A percentile compares a stretch with the other conserved stretches of the same genome.
Conservation (phyloP, 768 basidiomycete species). For the Paxillus ammoniavirescens region DNA sequence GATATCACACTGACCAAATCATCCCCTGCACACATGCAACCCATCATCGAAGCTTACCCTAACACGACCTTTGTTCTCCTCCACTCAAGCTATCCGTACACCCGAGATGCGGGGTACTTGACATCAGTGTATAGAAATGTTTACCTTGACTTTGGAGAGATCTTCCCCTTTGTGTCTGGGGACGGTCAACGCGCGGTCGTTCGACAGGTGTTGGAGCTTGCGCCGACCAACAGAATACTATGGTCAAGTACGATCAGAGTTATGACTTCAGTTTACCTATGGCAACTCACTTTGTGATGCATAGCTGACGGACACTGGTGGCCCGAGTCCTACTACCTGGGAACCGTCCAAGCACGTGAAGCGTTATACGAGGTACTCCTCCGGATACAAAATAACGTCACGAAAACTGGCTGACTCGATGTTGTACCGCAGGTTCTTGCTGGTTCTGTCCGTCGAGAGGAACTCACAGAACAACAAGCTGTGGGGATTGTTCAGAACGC, state of each 20-base stretch:
- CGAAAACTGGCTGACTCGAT: too few relatives aligned
- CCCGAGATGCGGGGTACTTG: conserved; percentile 76
- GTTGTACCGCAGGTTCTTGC: conserved; percentile 45
- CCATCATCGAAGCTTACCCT: conserved; percentile 63
- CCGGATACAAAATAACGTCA: neutral
- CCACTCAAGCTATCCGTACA: conserved; percentile 78
- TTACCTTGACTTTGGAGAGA: conserved; percentile 77
- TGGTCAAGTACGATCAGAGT: conserved; percentile 63
- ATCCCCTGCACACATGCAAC: conserved; percentile 67
- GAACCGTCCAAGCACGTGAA: conserved; percentile 58
- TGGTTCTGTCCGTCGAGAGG: conserved; percentile 42
- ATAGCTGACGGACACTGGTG: conserved; percentile 36
- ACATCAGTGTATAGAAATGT: conserved; percentile 71
- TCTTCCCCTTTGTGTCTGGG: conserved; percentile 66
- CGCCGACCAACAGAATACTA: conserved; percentile 76
- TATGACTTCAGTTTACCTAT: neutral
- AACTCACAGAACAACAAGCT: conserved; percentile 53
- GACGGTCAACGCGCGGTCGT: conserved; percentile 61
- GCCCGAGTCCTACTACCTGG: conserved; percentile 73
- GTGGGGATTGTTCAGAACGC: conserved; percentile 49
- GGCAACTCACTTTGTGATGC: neutral
- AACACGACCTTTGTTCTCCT: conserved; percentile 63
- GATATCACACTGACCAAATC: conserved; percentile 59
- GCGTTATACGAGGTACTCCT: conserved; percentile 51
- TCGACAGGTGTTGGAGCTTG: conserved; percentile 64